Conservation (phyloP, 2,329 filamentous ascomycete species). For the Mariannaea elegans region DNA sequence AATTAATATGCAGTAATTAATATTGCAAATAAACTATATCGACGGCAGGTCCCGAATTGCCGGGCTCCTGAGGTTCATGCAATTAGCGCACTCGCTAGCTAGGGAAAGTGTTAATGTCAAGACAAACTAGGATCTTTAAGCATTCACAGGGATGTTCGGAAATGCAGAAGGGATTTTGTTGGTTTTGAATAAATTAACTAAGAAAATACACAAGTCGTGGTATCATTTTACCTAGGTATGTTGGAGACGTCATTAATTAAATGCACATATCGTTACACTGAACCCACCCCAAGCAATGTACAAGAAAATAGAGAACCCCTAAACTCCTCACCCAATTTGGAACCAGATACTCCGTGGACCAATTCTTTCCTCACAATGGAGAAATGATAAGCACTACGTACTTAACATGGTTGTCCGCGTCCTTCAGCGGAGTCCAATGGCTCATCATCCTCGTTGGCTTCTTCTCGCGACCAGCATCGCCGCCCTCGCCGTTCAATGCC, state of each 20-base stretch:
- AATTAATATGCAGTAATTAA: too few relatives aligned
- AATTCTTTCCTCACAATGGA: slow-evolving; percentile 10
- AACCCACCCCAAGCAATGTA: slow-evolving; percentile 1
- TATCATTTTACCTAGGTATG: slow-evolving; percentile 21
- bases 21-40: too few relatives aligned
- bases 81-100: too few relatives aligned
- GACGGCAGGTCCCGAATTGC: too few relatives aligned
- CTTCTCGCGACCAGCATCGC: slow-evolving; percentile 24
- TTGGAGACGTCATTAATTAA: slow-evolving; percentile 17
- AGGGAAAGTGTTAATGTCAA: too few relatives aligned
- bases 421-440: slow-evolving; percentile 42
- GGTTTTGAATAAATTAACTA: not conserved
- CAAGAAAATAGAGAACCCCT: not conserved
- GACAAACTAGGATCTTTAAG: not conserved
- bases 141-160: not conserved
- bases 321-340: not conserved
- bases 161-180: not conserved
- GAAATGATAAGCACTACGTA: slow-evolving; percentile 36
- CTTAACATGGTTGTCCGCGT: slow-evolving; percentile 34
- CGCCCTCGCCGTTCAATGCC: slow-evolving; percentile 24
- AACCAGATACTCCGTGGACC: not conserved
- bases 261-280: slow-evolving; percentile 25
- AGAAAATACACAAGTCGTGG: slow-evolving; percentile 15
- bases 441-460: slow-evolving; percentile 40
- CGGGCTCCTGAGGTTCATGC: too few relatives aligned